A percentile compares a stretch with the other conserved stretches of the same genome.
phyloP scores from a whole-genome alignment of 768 basidiomycete genomes.

The Tulasnella sp. region DNA sequence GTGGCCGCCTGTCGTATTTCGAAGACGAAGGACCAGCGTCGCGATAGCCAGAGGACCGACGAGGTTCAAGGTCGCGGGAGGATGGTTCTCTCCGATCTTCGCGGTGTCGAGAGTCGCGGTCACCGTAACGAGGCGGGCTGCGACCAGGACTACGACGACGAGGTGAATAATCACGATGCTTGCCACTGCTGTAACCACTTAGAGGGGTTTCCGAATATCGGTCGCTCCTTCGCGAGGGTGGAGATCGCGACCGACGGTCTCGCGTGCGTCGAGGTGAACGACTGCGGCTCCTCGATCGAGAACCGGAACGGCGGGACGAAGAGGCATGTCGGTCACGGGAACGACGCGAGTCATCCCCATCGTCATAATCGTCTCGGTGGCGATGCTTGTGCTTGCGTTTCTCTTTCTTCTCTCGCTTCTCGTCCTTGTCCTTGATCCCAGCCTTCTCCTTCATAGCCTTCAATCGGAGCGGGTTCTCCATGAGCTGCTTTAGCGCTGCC shows the following conservation, averaged over 20 bases:
- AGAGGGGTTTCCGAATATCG: conserved; percentile 9
- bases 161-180: conserved; percentile 28
- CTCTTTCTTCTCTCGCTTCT: conserved; percentile 59
- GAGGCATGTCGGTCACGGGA: conserved; percentile 1
- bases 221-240: conserved; percentile 26
- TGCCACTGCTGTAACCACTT: conserved; percentile 28
- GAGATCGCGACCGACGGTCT: conserved; percentile 44
- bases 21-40: conserved; percentile 23
- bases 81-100: conserved; percentile 25
- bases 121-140: conserved; percentile 14
- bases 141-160: conserved; percentile 12
- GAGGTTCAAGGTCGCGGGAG: conserved; percentile 24
- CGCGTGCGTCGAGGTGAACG: conserved; percentile 42
- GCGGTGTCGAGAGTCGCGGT: conserved; percentile 24
- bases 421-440: conserved; percentile 66
- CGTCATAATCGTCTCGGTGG: conserved; percentile 24
- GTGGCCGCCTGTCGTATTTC: conserved; percentile 25
- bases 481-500: conserved; percentile 76
- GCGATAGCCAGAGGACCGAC: neutral
- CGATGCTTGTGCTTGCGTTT: conserved; percentile 37
- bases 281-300: conserved; percentile 36
- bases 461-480: conserved; percentile 78
- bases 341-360: conserved; percentile 26
- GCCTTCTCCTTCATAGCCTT: conserved; percentile 72
- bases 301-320: conserved; percentile 27